phyloP scores from a whole-genome alignment of 2,329 filamentous ascomycete species.

The Exophiala alcalophila region DNA sequence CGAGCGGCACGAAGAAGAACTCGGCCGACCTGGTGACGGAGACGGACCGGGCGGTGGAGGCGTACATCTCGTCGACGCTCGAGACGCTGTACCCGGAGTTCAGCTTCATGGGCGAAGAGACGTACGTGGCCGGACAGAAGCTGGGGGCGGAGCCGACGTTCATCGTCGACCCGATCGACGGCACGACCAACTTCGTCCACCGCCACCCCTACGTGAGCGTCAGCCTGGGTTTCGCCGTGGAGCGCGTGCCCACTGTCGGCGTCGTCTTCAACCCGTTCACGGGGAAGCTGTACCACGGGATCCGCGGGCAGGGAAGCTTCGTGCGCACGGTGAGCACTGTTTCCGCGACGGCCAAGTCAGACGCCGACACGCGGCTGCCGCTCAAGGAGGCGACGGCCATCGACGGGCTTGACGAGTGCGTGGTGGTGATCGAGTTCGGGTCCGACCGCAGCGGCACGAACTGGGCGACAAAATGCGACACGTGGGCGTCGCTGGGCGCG shows the following conservation, averaged over 20 bases:
- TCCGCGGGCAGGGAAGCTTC: slow-evolving; percentile 55
- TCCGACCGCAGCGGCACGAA: slow-evolving; percentile 56
- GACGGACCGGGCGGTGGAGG: slow-evolving; percentile 61
- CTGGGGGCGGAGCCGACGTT: slow-evolving; percentile 57
- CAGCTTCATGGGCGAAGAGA: slow-evolving; percentile 59
- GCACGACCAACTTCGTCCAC: slow-evolving; percentile 65
- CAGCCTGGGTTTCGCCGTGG: slow-evolving; percentile 56
- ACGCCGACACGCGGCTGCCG: slow-evolving; percentile 40
- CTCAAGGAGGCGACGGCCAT: slow-evolving; percentile 48
- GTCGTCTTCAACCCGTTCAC: slow-evolving; percentile 63
- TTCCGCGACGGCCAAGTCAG: slow-evolving; percentile 24
- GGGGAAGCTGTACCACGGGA: slow-evolving; percentile 53
- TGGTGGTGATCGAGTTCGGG: slow-evolving; percentile 62
- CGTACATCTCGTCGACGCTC: slow-evolving; percentile 53
- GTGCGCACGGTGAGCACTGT: slow-evolving; percentile 35
- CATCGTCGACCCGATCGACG: slow-evolving; percentile 63
- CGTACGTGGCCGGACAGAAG: slow-evolving; percentile 54
- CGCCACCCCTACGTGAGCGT: slow-evolving; percentile 57
- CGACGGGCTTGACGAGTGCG: slow-evolving; percentile 48
- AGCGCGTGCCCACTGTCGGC: slow-evolving; percentile 52
- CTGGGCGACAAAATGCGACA: slow-evolving; percentile 55
- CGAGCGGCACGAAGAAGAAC: slow-evolving; percentile 47
- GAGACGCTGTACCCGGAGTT: slow-evolving; percentile 49
- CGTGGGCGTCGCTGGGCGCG: slow-evolving; percentile 50
- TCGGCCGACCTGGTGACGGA: slow-evolving; percentile 62